A percentile compares a stretch with the other conserved stretches of the same genome.
These are phyloP conservation scores for Lyophyllum shimeji DNA, from an alignment of 768 basidiomycete genomes.

Conservation along the genomic window DNA sequence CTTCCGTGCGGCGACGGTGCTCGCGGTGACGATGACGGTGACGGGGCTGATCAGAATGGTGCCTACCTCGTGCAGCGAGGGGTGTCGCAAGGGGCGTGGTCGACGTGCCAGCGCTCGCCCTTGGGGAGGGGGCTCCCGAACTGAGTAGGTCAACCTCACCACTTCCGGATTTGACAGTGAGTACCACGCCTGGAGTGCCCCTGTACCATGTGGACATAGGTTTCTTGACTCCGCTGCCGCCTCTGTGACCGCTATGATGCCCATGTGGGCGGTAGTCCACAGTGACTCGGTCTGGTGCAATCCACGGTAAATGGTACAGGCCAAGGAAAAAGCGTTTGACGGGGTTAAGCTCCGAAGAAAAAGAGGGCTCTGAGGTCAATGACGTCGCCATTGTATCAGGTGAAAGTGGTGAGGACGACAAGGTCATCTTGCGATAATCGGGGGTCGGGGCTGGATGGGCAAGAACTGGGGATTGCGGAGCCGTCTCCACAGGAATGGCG, in stretches of 20 bases:
- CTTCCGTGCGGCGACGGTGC: conserved; percentile 14
- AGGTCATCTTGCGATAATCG: conserved; percentile 40
- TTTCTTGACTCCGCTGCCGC: conserved; percentile 21
- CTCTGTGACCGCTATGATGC: conserved; percentile 14
- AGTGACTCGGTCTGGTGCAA: conserved; percentile 42
- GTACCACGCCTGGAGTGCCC: conserved; percentile 22
- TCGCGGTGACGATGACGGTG: conserved; percentile 19
- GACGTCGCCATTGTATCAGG: conserved; percentile 21
- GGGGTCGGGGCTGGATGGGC: conserved; percentile 30
- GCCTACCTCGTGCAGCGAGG: conserved; percentile 1
- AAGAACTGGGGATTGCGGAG: conserved; percentile 28
- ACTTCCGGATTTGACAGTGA: conserved; percentile 21
- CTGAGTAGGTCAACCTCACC: conserved; percentile 32
- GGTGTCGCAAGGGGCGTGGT: conserved; percentile 18
- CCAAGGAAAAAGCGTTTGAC: conserved; percentile 40
- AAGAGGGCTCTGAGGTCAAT: conserved; percentile 34
- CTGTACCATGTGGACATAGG: conserved; percentile 36
- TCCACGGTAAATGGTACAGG: conserved; percentile 47
- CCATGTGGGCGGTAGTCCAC: conserved; percentile 43
- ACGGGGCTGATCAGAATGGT: conserved; percentile 19
- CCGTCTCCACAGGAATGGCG: conserved; percentile 3
- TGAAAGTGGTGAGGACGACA: conserved; percentile 23
- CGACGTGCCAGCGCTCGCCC: conserved; percentile 20
- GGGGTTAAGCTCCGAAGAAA: conserved; percentile 35
- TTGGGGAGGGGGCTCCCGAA: conserved; percentile 24